A percentile compares a stretch with the other conserved stretches of the same genome.
Conservation (phyloP, 257 asterid species). For the Handroanthus guayacan region DNA sequence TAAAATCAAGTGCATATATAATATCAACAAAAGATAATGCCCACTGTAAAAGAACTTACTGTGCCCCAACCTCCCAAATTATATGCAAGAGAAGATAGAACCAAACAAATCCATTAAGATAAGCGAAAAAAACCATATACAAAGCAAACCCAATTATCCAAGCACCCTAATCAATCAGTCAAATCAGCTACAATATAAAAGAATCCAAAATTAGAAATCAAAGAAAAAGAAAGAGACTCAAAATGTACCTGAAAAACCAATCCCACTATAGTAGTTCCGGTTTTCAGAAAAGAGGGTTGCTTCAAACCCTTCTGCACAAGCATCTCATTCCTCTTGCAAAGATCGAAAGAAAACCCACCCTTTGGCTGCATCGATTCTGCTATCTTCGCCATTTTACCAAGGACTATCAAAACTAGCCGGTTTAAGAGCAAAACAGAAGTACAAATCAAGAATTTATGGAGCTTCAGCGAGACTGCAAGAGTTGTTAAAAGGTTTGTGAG, state of each 20-base stretch:
- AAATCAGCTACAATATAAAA: neutral
- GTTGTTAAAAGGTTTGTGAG: constrained; percentile 29
- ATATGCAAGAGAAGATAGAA: neutral
- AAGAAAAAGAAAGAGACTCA: neutral
- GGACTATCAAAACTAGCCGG: neutral
- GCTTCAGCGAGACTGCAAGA: constrained; percentile 8
- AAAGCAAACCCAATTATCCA: constrained; percentile 18
- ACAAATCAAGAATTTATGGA: neutral
- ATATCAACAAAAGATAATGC: neutral
- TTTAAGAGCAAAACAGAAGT: neutral
- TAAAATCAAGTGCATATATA: neutral
- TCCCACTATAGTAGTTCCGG: constrained; percentile 97
- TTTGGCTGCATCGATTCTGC: constrained; percentile 41
- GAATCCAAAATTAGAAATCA: neutral
- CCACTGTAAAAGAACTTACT: neutral
- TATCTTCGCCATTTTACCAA: constrained; percentile 33
- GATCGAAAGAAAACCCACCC: constrained; percentile 88
- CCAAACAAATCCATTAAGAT: neutral
- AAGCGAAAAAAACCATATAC: neutral
- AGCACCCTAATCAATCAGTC: constrained; percentile 6
- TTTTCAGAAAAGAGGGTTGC: constrained; percentile 73
- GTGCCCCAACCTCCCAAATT: neutral
- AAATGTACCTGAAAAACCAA: constrained; percentile 70
- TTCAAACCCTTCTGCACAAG: constrained; percentile 76
- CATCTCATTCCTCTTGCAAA: constrained; percentile 88